Percentiles rank a stretch among this genome's conserved stretches.
phyloP scores from a whole-genome alignment of 805 yeast genomes.

The Wickerhamiella lipophila region DNA sequence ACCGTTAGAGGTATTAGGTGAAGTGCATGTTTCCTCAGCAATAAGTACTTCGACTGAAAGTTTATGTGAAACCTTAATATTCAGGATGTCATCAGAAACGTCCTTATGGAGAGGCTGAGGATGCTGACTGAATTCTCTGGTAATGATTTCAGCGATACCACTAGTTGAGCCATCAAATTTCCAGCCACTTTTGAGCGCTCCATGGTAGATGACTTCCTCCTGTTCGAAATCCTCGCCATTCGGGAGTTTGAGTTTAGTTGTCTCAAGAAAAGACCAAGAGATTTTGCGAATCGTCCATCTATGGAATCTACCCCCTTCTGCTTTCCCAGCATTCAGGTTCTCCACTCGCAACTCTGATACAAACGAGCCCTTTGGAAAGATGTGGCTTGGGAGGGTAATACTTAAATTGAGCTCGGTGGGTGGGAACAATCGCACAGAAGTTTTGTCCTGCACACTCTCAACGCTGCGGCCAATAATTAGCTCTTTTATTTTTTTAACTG shows the following conservation, averaged over 20 bases:
- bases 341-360: constrained; percentile 74
- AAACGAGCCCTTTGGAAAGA: constrained; percentile 77
- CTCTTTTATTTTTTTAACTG: not conserved
- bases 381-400: constrained; percentile 76
- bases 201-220: constrained; percentile 55
- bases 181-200: constrained; percentile 88
- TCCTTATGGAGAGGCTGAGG: constrained; percentile 27
- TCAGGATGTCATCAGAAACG: constrained; percentile 66
- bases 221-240: constrained; percentile 40
- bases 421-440: constrained; percentile 83
- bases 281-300: constrained; percentile 91
- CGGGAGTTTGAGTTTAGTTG: constrained; percentile 27
- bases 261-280: constrained; percentile 81
- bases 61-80: constrained; percentile 63
- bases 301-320: constrained; percentile 14
- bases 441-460: constrained; percentile 68
- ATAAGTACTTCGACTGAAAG: constrained; percentile 81
- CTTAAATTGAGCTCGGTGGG: constrained; percentile 86
- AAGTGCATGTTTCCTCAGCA: constrained; percentile 56
- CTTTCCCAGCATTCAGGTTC: constrained; percentile 23
- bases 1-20: constrained; percentile 25
- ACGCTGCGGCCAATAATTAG: constrained; percentile 64
- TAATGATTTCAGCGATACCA: constrained; percentile 60
- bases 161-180: constrained; percentile 71
- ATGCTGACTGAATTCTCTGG: constrained; percentile 23